These are phyloP conservation scores for Trichoderma atrobrunneum DNA, from an alignment of 2,329 filamentous ascomycete genomes.

Conservation along the genomic window DNA sequence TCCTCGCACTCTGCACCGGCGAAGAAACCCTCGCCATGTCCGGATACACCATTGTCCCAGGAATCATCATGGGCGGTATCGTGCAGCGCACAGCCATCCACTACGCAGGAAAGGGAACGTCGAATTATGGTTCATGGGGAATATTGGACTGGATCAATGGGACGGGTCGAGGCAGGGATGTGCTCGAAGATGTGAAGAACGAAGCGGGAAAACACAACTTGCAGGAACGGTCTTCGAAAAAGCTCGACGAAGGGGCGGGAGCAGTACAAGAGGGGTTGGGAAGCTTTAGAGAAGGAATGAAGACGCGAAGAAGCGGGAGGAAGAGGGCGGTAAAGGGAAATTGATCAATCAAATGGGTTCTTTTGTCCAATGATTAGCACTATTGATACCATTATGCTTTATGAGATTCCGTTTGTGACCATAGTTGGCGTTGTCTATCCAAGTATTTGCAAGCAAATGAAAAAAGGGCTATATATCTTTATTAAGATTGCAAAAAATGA, in stretches of 20 bases:
- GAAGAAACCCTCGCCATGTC: slow-evolving; percentile 67
- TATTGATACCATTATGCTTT: not conserved
- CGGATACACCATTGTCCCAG: slow-evolving; percentile 61
- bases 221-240: slow-evolving; percentile 40
- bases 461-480: not conserved
- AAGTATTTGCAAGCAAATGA: not conserved
- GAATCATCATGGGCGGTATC: slow-evolving; percentile 53
- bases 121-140: slow-evolving; percentile 62
- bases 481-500: too few species aligned
- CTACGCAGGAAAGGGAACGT: slow-evolving; percentile 51
- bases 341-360: not conserved
- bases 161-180: slow-evolving; percentile 50
- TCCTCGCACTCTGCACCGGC: slow-evolving; percentile 59
- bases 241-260: slow-evolving; percentile 33
- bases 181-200: slow-evolving; percentile 52
- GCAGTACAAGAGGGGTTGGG: slow-evolving; percentile 35
- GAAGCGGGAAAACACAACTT: slow-evolving; percentile 58
- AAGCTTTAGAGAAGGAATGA: slow-evolving; percentile 29
- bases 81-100: slow-evolving; percentile 39
- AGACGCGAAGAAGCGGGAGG: slow-evolving; percentile 28
- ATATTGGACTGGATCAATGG: slow-evolving; percentile 61
- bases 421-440: not conserved
- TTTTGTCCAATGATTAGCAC: not conserved
- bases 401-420: not conserved
- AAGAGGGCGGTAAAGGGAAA: slow-evolving; percentile 21